Evolutionary conservation across 257 asterid genomes (phyloP).

Genomic region (Capsicum rhomboideum): DNA sequence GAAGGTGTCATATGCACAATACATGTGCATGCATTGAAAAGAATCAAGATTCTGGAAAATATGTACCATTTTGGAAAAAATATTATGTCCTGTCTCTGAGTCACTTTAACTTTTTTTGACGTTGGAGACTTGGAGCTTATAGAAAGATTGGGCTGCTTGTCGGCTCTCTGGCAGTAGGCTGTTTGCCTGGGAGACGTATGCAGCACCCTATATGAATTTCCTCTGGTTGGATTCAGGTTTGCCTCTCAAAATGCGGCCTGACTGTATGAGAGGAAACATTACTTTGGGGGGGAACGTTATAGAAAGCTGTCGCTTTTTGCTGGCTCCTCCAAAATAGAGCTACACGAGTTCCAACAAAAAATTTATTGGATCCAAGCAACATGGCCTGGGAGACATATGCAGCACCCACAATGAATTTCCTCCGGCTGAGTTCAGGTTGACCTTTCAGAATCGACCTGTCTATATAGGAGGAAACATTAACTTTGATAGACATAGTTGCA

Average conservation of each 20-base stretch:
- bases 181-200: not conserved
- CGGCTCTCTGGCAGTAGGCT: not conserved
- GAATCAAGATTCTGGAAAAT: not conserved
- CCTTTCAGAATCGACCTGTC: not conserved
- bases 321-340: not conserved
- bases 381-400: not conserved
- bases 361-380: not conserved
- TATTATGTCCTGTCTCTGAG: not conserved
- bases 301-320: not conserved
- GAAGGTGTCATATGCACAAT: not conserved
- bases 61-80: not conserved
- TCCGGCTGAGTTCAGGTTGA: not conserved
- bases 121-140: not conserved
- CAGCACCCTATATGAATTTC: not conserved
- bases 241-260: not conserved
- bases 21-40: not conserved
- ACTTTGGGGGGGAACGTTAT: not conserved
- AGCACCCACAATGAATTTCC: not conserved
- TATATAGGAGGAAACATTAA: not conserved
- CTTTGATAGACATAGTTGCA: not conserved
- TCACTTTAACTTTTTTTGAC: not conserved
- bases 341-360: not conserved
- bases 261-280: not conserved
- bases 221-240: not conserved
- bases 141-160: not conserved